Evolutionary conservation across 345 rosid species (phyloP), one percentile per base, ranked within the genome.

Genomic region (Mallotus nudiflorus): DNA sequence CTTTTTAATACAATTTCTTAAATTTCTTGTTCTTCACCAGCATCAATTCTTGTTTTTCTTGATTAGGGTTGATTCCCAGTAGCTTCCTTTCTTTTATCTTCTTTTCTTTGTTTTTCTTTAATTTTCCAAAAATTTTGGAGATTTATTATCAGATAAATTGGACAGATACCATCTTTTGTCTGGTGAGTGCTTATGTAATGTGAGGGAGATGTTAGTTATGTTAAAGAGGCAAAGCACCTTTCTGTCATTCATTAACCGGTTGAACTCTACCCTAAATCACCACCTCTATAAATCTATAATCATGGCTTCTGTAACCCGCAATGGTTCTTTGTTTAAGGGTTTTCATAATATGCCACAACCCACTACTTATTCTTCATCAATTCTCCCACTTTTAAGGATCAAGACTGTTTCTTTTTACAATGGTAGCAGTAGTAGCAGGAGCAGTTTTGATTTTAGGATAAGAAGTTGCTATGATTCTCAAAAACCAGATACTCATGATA

Each of bases 391-490:
- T 62, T 54, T 58, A 45, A 18, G 62, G 39, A 74, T 57, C 15
- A 54, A 35, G 20, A 52, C 50, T 59, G 66, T 61, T 56, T 65
- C 75, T 7, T 24, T 68, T 56, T 71, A 72, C 55, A 67, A 29
- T 59, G 54, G 44, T 12, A 55, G 33, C 9, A 4, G 18, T 56
- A 60, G 22, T 9, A 9, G 12, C 42, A 64, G 72, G 4, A 52
- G 64, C 19, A 40, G 66, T 53, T 70, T 72, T 24, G 75, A 82
- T 3, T 83, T 88, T 49, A 81, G 73, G 46, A n/a, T 90, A 20
- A 79, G 68, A 40, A 76, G 82, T 39, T 86, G 89, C 62, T 84
- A 66, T 42, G 86, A 86, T 78, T 67, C 80, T 46, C 59, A 64
- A 12, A 58, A 67, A n/a, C 44, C 72, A 35, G 27, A 60, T n/a